These are phyloP conservation scores for Dothistroma pini DNA, from an alignment of 2,329 filamentous ascomycete species.

Conservation along the genomic window DNA sequence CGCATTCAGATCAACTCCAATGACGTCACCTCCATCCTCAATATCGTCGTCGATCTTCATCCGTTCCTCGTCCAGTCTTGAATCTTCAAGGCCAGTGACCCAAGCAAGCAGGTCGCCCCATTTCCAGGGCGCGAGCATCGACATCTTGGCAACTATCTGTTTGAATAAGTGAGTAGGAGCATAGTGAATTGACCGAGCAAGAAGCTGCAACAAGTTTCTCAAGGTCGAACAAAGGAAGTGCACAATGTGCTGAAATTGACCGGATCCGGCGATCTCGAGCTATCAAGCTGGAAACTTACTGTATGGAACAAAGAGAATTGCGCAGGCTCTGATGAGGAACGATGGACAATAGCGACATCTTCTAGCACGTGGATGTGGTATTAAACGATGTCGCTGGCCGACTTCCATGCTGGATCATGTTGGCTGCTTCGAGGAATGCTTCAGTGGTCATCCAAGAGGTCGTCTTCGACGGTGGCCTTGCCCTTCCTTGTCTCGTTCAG, in stretches of 20 bases:
- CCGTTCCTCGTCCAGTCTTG: not conserved
- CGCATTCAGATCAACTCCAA: not conserved
- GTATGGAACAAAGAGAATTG: not conserved
- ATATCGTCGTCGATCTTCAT: not conserved
- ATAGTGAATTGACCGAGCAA: not conserved
- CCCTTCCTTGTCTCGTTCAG: slow-evolving; percentile 17
- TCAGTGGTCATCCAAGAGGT: not conserved
- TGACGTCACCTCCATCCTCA: not conserved
- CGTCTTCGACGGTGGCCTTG: slow-evolving; percentile 2
- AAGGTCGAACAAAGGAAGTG: not conserved
- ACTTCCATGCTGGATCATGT: not conserved
- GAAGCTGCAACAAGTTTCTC: not conserved
- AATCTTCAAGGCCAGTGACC: not conserved
- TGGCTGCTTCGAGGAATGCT: not conserved
- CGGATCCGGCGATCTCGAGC: not conserved
- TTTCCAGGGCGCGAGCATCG: not conserved
- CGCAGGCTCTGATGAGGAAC: not conserved
- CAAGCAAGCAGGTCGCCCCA: not conserved
- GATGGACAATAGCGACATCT: not conserved
- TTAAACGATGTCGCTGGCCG: not conserved
- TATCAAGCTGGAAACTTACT: not conserved
- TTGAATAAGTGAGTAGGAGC: not conserved
- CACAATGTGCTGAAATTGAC: not conserved
- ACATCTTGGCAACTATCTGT: not conserved
- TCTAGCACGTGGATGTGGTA: not conserved